Base-by-base conservation (phyloP, 1,284 basidiomycete genomes). In the Pseudozyma pruni region DNA sequence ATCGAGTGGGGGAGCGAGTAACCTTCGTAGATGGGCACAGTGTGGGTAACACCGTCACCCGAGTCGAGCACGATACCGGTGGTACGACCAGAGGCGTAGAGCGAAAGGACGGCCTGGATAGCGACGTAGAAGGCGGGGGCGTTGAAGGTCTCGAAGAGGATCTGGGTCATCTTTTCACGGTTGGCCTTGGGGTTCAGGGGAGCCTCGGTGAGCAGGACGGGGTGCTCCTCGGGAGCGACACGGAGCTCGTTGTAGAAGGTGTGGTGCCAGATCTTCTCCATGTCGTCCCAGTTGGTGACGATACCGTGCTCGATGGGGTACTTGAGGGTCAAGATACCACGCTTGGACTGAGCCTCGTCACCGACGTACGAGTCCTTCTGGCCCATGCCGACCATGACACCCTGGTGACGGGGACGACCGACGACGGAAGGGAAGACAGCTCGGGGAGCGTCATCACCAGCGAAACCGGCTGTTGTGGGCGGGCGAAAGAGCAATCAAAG, bases 111-210 rank as follows among this genome's bases (percentile, higher is more conserved):
- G 83, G 92, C 92, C 86, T 94, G 93, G 84, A 94, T 93, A 58
- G 91, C 88, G 75, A 94, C 92, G 86, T 94, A 94, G 87, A 94
- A 93, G 16, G 92, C 92, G 54, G 92, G 92, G 5, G 88, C 89
- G 85, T 94, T 94, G 89, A 95, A 94, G 42, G 92, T 94, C 87
- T 95, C 92, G 84, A 95, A 95, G 91, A 94, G 94, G 87, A 94
- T 93, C 86, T 94, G 92, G 67, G 92, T 93, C 92, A 94, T 94
- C 88, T 94, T 94, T 86, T 95, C 92, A 83, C 92, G 87, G 87
- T 94, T 94, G 66, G 90, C 90, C 87, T 94, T 94, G 78, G 93
- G 92, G 87, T 94, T 95, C 74, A 93, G 88, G 86, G 92, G 88
- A n/a, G 92, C 93, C 85, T 95, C 93, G 70, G 93, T 94, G 87